Base-by-base conservation (phyloP, 805 yeast species). In the Nakazawaea siamensis region DNA sequence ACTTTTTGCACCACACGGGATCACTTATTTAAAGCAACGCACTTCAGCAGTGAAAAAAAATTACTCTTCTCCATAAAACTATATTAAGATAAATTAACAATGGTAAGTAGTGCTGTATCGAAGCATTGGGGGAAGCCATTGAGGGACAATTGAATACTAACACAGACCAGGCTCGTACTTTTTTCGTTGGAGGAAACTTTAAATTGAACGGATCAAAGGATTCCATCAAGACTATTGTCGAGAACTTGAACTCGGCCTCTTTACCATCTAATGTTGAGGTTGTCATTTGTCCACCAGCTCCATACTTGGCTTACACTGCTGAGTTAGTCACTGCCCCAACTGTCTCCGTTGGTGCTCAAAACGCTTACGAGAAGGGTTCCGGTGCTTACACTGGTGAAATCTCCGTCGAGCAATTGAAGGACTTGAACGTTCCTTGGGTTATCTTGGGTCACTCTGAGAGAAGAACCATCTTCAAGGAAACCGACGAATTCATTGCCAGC, bases 381-480 rank as follows among this genome's bases (percentile, higher is more conserved):
- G 98, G 98, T 70, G 98, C 98, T 45, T 92, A 59, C 84, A 92
- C 98, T 45, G 98, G 98, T 63, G 98, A 92, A 71, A 76, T 82
- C 58, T 80, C 95, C 34, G 92, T 94, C 36, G 76, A 72, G 42
- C 83, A 85, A 66, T 63, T 90, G 58, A 80, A 83, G 70, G 98
- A 92, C 60, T 73, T 82, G 54, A 94, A 94, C 48, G 92, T 86
- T 49, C 75, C 73, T 45, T 92, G 97, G 97, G 94, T 88, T 45
- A 75, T 92, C 57, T 73, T 92, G 49, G 98, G 98, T 54, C 98
- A 92, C 77, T 85, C 96, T 45, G 98, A 92, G 75, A 88, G 98
- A 75, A 85, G 98, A 73, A 80, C 94, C 50, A 71, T 87, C 60
- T 76, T 84, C 73, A 73, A 79, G 61, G 98, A 92, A 70, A 59